These are phyloP conservation scores for Staphylotrichum longicolle DNA, from an alignment of 495 filamentous ascomycete species.

Conservation along the genomic window DNA sequence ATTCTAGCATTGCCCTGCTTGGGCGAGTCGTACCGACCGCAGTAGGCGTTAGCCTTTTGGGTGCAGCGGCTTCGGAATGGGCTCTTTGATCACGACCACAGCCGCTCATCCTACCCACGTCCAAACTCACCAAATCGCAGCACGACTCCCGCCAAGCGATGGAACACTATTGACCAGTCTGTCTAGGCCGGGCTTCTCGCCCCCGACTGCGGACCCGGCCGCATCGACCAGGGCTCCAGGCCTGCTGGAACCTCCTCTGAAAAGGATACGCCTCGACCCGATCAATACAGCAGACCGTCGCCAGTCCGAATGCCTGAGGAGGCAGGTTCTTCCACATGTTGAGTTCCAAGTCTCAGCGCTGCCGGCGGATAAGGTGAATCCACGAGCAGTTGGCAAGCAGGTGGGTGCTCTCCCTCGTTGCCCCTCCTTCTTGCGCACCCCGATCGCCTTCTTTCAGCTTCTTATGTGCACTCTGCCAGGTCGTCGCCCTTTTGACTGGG, in stretches of 20 bases:
- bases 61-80: neutral
- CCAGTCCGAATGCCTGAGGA: conserved; percentile 27
- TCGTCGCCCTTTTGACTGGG: conserved; percentile 18
- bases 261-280: neutral
- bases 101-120: neutral
- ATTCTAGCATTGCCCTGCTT: too few relatives aligned
- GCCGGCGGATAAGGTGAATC: conserved; percentile 9
- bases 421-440: neutral
- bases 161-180: neutral
- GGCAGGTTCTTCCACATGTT: conserved; percentile 40
- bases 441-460: neutral
- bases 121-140: neutral
- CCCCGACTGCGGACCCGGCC: neutral
- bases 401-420: conserved; percentile 4
- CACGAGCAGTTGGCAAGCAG: conserved; percentile 15
- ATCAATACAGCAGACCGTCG: neutral
- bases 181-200: neutral
- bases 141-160: neutral
- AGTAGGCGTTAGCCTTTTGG: neutral
- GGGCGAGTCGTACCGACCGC: too few relatives aligned
- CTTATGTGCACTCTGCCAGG: conserved; percentile 19
- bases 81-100: conserved; percentile 7
- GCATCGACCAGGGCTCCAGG: too few relatives aligned
- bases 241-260: neutral
- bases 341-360: conserved; percentile 21